Base-by-base conservation (phyloP, 1,284 basidiomycete genomes). In the Cryptococcus deneoformans region DNA sequence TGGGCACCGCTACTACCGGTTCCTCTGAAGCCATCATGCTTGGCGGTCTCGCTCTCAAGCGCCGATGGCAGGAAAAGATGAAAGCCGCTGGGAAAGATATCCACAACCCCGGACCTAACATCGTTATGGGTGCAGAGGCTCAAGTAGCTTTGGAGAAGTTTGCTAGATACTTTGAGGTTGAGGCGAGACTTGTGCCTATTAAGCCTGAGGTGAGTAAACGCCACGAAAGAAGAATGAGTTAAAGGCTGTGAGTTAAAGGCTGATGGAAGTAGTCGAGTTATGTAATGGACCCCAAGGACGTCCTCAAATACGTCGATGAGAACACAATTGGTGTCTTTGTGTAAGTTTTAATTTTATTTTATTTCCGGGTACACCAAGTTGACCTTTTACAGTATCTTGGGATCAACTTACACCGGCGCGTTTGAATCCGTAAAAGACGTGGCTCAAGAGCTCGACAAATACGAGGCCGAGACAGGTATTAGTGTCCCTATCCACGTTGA, bases 11-110 rank as follows among this genome's bases (percentile, higher is more conserved):
- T 0, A 96, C 93, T 2, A 95, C 93, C 1, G 94, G 94, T 6
- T 92, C 90, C 0, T 93, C 79, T 20, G 92, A 96, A 77, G 93
- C 91, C 2, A 91, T 94, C 68, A 90, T 93, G 78, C 87, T 96
- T 6, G 93, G 91, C 14, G 93, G 92, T 46, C 84, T 98, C 20
- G 91, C 94, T 14, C 89, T 97, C 86, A 98, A 98, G 80, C 89
- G 88, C 69, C 83, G 87, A 50, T 97, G 94, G 94, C 93, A 97
- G 76, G 86, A 86, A 62, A 87, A 85, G 71, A 87, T 88, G 77
- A 93, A 92, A 79, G 87, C 85, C 0, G 85, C 84, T 1, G 93
- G 93, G 43, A 92, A 92, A 76, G 87, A 85, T 60, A 89, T 90
- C 55, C 85, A 92, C 68, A 87, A 91, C 64, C 90, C 90, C 16